phyloP scores from a whole-genome alignment of 2,329 filamentous ascomycete genomes.

The Trichoderma cornu-damae region DNA sequence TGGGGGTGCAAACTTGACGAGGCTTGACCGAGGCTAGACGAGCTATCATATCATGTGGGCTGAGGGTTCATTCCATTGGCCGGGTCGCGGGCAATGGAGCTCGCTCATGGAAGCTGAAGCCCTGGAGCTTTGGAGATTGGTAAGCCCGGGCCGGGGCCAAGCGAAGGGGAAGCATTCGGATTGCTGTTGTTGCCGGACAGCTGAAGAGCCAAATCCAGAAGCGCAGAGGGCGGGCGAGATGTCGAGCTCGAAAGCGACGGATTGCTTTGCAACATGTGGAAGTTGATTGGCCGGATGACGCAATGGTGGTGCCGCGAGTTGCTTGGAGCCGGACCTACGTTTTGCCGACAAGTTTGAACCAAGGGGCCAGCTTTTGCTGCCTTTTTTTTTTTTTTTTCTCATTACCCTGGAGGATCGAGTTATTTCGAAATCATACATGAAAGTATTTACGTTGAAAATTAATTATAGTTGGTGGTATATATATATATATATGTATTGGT shows the following conservation, averaged over 20 bases:
- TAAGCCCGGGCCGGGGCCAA: background rate
- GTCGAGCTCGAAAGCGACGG: background rate
- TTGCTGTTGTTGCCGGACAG: no score
- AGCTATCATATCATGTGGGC: background rate
- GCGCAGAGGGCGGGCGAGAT: background rate
- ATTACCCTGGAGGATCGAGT: no score
- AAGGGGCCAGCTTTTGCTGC: no score
- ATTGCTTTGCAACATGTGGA: conserved; percentile 21
- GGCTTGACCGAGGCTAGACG: background rate
- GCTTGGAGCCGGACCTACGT: background rate
- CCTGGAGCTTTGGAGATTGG: background rate
- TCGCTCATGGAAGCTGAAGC: no score
- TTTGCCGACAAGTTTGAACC: no score
- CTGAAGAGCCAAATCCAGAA: background rate
- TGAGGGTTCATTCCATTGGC: background rate
- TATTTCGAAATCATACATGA: no score
- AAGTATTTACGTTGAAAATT: no score
- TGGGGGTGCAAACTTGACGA: background rate
- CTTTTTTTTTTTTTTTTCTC: no score
- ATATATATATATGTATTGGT: no score
- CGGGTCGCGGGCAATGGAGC: background rate
- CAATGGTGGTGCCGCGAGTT: background rate
- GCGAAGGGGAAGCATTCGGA: background rate
- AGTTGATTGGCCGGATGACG: conserved; percentile 22
- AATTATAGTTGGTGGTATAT: no score